These are phyloP conservation scores for Clausena lansium DNA, from an alignment of 345 rosid species.

Conservation along the genomic window DNA sequence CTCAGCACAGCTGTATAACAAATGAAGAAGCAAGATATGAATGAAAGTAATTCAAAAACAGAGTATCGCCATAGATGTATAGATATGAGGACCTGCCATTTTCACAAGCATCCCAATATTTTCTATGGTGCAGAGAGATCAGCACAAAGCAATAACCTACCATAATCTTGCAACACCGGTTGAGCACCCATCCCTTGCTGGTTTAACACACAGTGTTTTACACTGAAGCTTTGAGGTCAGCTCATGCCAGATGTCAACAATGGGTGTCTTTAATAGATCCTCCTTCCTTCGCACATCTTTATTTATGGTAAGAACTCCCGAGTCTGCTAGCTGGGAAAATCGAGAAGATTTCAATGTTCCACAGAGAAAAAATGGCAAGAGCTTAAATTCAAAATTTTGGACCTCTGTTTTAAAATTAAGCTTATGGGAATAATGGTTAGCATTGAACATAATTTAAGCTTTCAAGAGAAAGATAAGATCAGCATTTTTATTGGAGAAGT, in stretches of 20 bases:
- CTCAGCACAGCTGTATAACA: conserved; percentile 56
- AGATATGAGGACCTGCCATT: not conserved
- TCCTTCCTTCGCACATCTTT: conserved; percentile 68
- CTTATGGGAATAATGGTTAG: not conserved
- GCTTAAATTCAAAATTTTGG: not conserved
- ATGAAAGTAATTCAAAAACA: not conserved
- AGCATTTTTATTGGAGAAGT: not conserved
- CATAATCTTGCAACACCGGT: conserved; percentile 96
- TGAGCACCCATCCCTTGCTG: conserved; percentile 96
- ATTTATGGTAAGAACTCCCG: conserved; percentile 82
- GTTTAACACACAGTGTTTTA: conserved; percentile 82
- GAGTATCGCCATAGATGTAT: not conserved
- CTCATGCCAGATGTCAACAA: conserved; percentile 54
- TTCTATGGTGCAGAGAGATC: not conserved
- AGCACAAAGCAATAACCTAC: conserved; percentile 36
- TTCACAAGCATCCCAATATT: not conserved
- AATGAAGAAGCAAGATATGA: conserved; percentile 8
- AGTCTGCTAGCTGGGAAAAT: conserved; percentile 58
- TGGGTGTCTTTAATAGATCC: conserved; percentile 51
- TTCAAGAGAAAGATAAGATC: not conserved
- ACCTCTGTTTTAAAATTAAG: not conserved
- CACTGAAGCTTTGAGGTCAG: conserved; percentile 66
- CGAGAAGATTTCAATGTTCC: conserved; percentile 10
- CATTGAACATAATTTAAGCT: conserved; percentile 1
- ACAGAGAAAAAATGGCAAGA: conserved; percentile 14